Percentiles rank a stretch among this genome's conserved stretches.
These are phyloP conservation scores for Aspergillus indologenus DNA, from an alignment of 495 filamentous ascomycete genomes.

Conservation along the genomic window DNA sequence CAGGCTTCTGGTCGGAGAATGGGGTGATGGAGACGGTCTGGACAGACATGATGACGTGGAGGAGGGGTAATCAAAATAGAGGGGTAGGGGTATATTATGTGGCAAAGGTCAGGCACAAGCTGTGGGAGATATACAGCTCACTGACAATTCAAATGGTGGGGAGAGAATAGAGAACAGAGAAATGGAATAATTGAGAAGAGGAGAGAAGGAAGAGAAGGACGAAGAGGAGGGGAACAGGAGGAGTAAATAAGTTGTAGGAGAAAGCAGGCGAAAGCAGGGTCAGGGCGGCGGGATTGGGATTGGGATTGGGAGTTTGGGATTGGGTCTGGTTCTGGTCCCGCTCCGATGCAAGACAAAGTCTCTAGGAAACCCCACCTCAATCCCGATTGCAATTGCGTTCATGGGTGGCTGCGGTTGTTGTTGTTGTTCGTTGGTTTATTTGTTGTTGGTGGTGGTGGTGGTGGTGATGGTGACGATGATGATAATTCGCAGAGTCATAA, in stretches of 20 bases:
- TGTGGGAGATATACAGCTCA: conserved; percentile 13
- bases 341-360: not conserved
- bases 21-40: conserved; percentile 72
- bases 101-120: not conserved
- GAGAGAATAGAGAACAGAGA: conserved; percentile 9
- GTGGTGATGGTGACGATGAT: not conserved
- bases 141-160: conserved; percentile 23
- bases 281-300: not conserved
- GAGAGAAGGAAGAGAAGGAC: conserved; percentile 1
- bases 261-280: not conserved
- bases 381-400: not conserved
- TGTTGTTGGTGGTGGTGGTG: not conserved
- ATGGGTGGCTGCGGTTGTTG: not conserved
- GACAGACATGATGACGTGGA: conserved; percentile 58
- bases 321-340: not conserved
- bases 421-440: not conserved
- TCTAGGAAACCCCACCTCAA: not conserved
- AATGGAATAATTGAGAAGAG: not conserved
- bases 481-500: no score
- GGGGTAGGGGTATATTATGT: conserved; percentile 3
- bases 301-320: not conserved
- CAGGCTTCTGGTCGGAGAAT: conserved; percentile 95
- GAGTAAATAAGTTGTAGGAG: conserved; percentile 1
- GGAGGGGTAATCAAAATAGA: conserved; percentile 14
- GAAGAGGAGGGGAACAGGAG: conserved; percentile 4